Percentiles rank a stretch among this genome's conserved stretches.
Evolutionary conservation across 805 yeast genomes (phyloP).

Genomic region (Candida schatavii): DNA sequence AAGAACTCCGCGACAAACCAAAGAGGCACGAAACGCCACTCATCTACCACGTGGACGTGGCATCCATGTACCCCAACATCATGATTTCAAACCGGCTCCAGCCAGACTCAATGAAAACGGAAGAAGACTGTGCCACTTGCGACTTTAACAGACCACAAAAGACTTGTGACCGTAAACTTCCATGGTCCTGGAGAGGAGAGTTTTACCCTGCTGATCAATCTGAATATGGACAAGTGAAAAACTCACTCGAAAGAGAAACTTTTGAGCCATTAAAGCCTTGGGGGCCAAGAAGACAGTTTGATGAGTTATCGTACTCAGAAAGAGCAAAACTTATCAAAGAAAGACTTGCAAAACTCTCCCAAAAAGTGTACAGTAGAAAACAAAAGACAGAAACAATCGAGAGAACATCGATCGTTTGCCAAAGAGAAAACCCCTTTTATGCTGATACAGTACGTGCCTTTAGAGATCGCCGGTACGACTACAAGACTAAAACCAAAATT

Average conservation of each 20-base stretch:
- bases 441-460: conserved; percentile 91
- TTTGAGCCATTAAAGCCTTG: conserved; percentile 64
- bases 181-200: conserved; percentile 99
- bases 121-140: conserved; percentile 95
- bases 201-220: conserved; percentile 86
- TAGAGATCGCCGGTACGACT: conserved; percentile 94
- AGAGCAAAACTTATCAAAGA: conserved; percentile 76
- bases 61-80: conserved; percentile 98
- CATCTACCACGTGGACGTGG: conserved; percentile 97
- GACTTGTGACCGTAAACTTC: conserved; percentile 82
- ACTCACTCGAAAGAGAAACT: conserved; percentile 74
- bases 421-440: conserved; percentile 95
- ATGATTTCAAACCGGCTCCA: conserved; percentile 97
- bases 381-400: conserved; percentile 81
- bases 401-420: conserved; percentile 92
- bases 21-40: conserved; percentile 73
- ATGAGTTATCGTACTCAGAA: conserved; percentile 71
- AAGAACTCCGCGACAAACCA: conserved; percentile 61
- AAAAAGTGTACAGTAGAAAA: conserved; percentile 78
- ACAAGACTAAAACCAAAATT: conserved; percentile 86
- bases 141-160: conserved; percentile 96
- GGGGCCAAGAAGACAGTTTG: conserved; percentile 62
- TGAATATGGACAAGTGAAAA: conserved; percentile 86
- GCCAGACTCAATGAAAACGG: conserved; percentile 96
- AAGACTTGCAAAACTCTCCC: conserved; percentile 77